phyloP scores from a whole-genome alignment of 495 filamentous ascomycete genomes.

The Entonaema liquescens region DNA sequence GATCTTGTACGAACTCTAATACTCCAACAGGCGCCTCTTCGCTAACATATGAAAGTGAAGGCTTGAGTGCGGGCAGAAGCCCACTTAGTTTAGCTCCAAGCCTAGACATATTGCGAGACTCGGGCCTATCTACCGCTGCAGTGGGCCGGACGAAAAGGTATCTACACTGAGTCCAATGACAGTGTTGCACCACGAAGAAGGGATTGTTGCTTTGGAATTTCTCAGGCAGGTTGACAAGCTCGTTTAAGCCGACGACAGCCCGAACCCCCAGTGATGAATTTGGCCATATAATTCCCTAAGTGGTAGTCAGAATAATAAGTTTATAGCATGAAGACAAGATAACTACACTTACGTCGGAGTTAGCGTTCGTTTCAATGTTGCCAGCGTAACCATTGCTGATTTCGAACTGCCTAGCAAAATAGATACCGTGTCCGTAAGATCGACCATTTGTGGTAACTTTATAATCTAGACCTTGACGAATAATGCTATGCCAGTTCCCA shows the following conservation, averaged over 20 bases:
- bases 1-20: constrained; percentile 34
- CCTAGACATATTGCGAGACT: too few relatives aligned
- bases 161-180: constrained; percentile 91
- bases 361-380: constrained; percentile 51
- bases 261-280: constrained; percentile 67
- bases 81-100: not conserved
- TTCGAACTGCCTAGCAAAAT: constrained; percentile 68
- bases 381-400: constrained; percentile 67
- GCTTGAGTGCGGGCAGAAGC: not conserved
- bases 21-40: not conserved
- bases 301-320: constrained; percentile 4
- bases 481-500: constrained; percentile 88
- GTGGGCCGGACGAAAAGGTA: constrained; percentile 76
- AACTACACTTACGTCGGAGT: not conserved
- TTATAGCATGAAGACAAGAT: not conserved
- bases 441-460: constrained; percentile 69
- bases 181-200: constrained; percentile 75
- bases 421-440: constrained; percentile 81
- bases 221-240: constrained; percentile 80
- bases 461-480: constrained; percentile 83
- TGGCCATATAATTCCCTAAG: constrained; percentile 63
- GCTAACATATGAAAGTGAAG: not conserved
- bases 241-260: constrained; percentile 78
- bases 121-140: not conserved
- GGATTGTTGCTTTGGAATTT: constrained; percentile 65